phyloP scores from a whole-genome alignment of 73 alveolate genomes.

The Paraurostyla sp. region DNA sequence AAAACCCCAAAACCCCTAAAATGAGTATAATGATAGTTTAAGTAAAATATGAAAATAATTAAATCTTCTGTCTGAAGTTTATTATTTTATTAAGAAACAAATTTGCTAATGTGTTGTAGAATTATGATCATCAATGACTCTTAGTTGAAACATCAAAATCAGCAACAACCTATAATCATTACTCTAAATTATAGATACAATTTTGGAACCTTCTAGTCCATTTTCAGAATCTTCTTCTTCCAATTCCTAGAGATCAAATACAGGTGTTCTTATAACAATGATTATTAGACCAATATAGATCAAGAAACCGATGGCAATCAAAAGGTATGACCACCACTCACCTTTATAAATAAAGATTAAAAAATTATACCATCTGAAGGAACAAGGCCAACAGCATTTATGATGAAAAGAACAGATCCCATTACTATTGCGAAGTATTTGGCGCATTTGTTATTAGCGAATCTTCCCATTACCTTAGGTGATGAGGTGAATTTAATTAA shows the following conservation, averaged over 20 bases:
- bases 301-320: neutral
- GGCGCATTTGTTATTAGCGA: conserved; percentile 29
- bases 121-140: conserved; percentile 5
- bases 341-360: neutral
- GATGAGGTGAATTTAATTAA: conserved; percentile 78
- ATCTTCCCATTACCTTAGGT: conserved; percentile 72
- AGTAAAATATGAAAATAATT: no score
- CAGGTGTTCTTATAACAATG: conserved; percentile 28
- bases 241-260: neutral
- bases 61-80: no score
- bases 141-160: neutral
- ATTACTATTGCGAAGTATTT: conserved; percentile 7
- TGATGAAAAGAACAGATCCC: neutral
- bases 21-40: no score
- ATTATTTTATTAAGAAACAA: no score
- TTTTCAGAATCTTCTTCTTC: neutral
- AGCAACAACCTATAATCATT: conserved; percentile 3
- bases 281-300: neutral
- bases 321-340: neutral
- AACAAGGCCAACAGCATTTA: conserved; percentile 1
- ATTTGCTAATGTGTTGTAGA: no score
- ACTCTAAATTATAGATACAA: neutral
- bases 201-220: neutral
- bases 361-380: neutral
- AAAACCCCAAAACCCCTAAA: no score